Percentiles rank a stretch among this genome's conserved stretches.
phyloP scores from a whole-genome alignment of 345 rosid species.

The Anastatica hierochuntica region DNA sequence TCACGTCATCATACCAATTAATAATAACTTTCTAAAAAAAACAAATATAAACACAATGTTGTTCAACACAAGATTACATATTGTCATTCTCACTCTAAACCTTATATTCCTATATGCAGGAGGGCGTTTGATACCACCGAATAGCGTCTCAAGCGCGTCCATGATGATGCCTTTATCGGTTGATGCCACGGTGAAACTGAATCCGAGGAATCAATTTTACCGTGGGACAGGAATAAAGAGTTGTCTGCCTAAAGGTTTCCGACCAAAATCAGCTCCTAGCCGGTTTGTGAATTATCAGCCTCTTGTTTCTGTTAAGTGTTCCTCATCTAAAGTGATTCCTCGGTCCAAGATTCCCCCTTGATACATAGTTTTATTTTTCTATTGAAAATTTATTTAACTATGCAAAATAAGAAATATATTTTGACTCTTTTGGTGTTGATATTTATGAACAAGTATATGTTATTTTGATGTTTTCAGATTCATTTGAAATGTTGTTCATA shows the following conservation, averaged over 20 bases:
- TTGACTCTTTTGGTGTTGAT: conserved; percentile 14
- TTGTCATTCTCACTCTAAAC: conserved; percentile 15
- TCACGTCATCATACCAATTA: neutral
- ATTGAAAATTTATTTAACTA: neutral
- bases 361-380: neutral
- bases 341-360: conserved; percentile 21
- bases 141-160: conserved; percentile 58
- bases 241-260: conserved; percentile 76
- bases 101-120: conserved; percentile 9
- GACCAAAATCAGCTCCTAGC: conserved; percentile 76
- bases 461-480: no score
- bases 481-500: no score
- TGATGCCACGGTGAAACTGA: conserved; percentile 32
- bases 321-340: conserved; percentile 2
- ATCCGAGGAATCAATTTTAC: conserved; percentile 34
- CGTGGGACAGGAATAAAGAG: conserved; percentile 38
- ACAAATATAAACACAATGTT: conserved; percentile 14
- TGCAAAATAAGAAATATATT: conserved; percentile 1
- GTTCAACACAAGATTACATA: conserved; percentile 5
- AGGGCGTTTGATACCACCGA: conserved; percentile 34
- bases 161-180: conserved; percentile 37
- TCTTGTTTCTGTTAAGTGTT: conserved; percentile 40
- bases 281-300: conserved; percentile 68
- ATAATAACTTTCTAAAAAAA: neutral
- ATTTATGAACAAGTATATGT: neutral